These are phyloP conservation scores for Termitomyces titanicus DNA, from an alignment of 768 basidiomycete species.

Conservation along the genomic window DNA sequence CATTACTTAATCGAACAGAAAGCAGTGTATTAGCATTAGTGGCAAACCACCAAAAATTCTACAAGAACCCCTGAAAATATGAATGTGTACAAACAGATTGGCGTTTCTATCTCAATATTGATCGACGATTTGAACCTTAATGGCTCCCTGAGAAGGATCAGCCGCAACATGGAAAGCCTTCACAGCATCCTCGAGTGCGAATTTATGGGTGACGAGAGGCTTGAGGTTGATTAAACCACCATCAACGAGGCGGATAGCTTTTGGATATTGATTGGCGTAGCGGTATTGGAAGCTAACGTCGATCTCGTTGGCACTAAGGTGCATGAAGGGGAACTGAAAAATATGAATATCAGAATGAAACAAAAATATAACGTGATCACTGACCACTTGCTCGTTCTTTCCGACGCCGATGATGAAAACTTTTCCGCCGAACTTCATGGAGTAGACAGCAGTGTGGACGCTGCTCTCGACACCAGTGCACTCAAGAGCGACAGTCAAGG, in stretches of 20 bases:
- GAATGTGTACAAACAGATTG: not conserved
- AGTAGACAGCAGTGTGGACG: conserved; percentile 57
- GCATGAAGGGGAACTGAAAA: conserved; percentile 66
- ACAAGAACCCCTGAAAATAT: not conserved
- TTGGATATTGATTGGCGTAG: conserved; percentile 78
- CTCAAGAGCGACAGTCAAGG: conserved; percentile 52
- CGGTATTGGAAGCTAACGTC: conserved; percentile 69
- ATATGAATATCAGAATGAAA: not conserved
- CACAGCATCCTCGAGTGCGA: conserved; percentile 67
- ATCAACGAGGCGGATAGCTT: conserved; percentile 79
- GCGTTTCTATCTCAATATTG: conserved; percentile 15
- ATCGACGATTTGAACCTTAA: conserved; percentile 66
- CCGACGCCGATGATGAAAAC: conserved; percentile 72
- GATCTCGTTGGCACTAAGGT: conserved; percentile 66
- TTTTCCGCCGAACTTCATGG: conserved; percentile 61
- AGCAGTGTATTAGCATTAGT: conserved; percentile 3
- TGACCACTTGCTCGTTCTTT: conserved; percentile 55
- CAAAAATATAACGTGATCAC: conserved; percentile 6
- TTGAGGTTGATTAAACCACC: conserved; percentile 68
- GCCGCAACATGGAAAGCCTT: conserved; percentile 78
- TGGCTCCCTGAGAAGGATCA: conserved; percentile 62
- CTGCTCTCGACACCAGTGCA: conserved; percentile 66
- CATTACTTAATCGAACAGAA: not conserved
- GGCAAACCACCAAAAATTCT: not conserved
- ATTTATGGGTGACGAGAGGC: conserved; percentile 78